Evolutionary conservation across 805 yeast genomes (phyloP).

Genomic region (Lipomyces yamadae): DNA sequence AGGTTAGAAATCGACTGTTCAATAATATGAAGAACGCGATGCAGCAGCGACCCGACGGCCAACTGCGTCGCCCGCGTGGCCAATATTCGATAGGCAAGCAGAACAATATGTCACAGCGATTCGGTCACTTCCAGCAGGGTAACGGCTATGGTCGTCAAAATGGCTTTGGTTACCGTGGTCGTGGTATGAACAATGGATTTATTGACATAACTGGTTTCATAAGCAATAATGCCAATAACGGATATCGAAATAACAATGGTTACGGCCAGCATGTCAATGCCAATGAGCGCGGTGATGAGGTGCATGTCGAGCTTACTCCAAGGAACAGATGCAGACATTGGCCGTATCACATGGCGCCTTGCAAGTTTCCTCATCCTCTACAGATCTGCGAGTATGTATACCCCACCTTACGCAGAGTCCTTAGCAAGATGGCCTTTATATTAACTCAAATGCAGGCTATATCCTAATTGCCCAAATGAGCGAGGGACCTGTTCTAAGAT

Average conservation of each 20-base stretch:
- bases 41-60: not conserved
- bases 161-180: slow-evolving; percentile 5
- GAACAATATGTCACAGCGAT: not conserved
- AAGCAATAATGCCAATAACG: not conserved
- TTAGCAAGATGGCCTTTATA: not conserved
- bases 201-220: not conserved
- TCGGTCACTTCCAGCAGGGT: not conserved
- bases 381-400: slow-evolving; percentile 63
- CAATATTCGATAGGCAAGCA: slow-evolving; percentile 14
- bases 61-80: slow-evolving; percentile 13
- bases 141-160: slow-evolving; percentile 5
- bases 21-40: not conserved
- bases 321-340: slow-evolving; percentile 44
- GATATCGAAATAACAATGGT: slow-evolving; percentile 2
- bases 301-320: slow-evolving; percentile 9
- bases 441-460: slow-evolving; percentile 39
- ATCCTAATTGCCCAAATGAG: slow-evolving; percentile 76
- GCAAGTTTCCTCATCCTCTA: slow-evolving; percentile 81
- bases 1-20: not conserved
- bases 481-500: slow-evolving; percentile 82
- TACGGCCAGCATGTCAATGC: not conserved
- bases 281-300: slow-evolving; percentile 9
- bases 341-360: slow-evolving; percentile 50
- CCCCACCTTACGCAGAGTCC: not conserved
- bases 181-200: not conserved